Percentiles rank a stretch among this genome's conserved stretches.
phyloP scores from a whole-genome alignment of 73 alveolate genomes.

The Paramecium sonneborni region DNA sequence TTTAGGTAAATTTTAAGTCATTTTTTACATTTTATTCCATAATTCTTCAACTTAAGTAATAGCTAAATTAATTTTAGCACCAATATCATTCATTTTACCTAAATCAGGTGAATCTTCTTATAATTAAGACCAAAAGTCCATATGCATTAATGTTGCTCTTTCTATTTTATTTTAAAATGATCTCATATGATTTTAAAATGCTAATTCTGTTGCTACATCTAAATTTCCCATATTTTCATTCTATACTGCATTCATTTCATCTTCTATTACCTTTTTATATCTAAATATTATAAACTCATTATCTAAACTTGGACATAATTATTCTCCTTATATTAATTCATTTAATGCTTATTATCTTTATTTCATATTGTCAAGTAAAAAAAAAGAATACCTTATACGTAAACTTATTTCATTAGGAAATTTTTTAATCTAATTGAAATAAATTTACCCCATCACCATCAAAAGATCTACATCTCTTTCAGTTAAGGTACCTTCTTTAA shows the following conservation, averaged over 20 bases:
- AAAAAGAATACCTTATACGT: slow-evolving; percentile 57
- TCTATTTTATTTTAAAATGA: slow-evolving; percentile 62
- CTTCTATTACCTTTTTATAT: slow-evolving; percentile 55
- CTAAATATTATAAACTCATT: slow-evolving; percentile 58
- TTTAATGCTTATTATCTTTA: slow-evolving; percentile 59
- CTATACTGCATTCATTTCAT: slow-evolving; percentile 42
- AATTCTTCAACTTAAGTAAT: slow-evolving; percentile 59
- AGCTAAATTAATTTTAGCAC: slow-evolving; percentile 58
- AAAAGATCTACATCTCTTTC: slow-evolving; percentile 55
- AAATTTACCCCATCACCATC: slow-evolving; percentile 54
- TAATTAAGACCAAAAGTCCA: slow-evolving; percentile 68
- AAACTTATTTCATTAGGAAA: slow-evolving; percentile 55
- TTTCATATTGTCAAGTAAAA: slow-evolving; percentile 42
- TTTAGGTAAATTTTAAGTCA: slow-evolving; percentile 58
- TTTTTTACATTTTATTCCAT: slow-evolving; percentile 62
- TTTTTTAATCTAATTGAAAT: slow-evolving; percentile 51
- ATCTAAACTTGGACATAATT: slow-evolving; percentile 54
- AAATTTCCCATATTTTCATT: slow-evolving; percentile 54
- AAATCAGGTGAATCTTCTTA: slow-evolving; percentile 66
- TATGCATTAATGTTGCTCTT: slow-evolving; percentile 62
- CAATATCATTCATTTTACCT: slow-evolving; percentile 67
- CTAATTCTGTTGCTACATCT: slow-evolving; percentile 64
- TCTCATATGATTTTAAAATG: slow-evolving; percentile 65
- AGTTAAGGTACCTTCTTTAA: slow-evolving; percentile 42
- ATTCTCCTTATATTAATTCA: slow-evolving; percentile 56